Evolutionary conservation across 2,329 filamentous ascomycete genomes (phyloP).

Genomic region (Apiospora pterosperma): DNA sequence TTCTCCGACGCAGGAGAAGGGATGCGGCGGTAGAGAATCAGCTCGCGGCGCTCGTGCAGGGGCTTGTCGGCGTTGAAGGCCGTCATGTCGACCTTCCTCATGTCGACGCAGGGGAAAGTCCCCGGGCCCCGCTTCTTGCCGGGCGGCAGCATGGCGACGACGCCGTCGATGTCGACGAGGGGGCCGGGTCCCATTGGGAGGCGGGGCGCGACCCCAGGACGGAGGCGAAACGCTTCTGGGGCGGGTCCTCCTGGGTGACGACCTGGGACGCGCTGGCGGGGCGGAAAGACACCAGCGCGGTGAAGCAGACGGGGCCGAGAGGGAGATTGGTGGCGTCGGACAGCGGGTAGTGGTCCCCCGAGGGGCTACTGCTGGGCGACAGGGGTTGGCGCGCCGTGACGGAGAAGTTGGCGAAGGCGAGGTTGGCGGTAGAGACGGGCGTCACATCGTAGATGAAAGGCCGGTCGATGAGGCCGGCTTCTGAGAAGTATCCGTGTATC

Average conservation of each 20-base stretch:
- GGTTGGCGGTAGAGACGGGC: constrained; percentile 36
- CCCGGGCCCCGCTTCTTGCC: constrained; percentile 31
- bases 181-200: constrained; percentile 43
- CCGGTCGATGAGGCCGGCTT: constrained; percentile 41
- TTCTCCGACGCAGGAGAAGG: constrained; percentile 32
- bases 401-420: constrained; percentile 46
- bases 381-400: constrained; percentile 47
- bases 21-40: constrained; percentile 47
- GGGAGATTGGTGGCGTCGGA: constrained; percentile 34
- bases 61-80: constrained; percentile 39
- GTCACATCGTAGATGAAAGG: constrained; percentile 52
- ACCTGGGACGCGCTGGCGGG: constrained; percentile 32
- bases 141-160: constrained; percentile 31
- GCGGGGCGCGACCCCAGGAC: constrained; percentile 36
- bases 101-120: constrained; percentile 47
- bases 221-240: constrained; percentile 38
- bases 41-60: constrained; percentile 42
- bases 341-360: constrained; percentile 32
- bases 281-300: constrained; percentile 51
- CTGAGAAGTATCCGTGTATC: constrained; percentile 54
- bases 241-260: constrained; percentile 35
- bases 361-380: constrained; percentile 31
- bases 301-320: constrained; percentile 44
- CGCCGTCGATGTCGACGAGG: constrained; percentile 40
- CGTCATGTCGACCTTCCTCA: constrained; percentile 53